Evolutionary conservation across 208 protist genomes (phyloP).

Genomic region (Borovskyia barvae): DNA sequence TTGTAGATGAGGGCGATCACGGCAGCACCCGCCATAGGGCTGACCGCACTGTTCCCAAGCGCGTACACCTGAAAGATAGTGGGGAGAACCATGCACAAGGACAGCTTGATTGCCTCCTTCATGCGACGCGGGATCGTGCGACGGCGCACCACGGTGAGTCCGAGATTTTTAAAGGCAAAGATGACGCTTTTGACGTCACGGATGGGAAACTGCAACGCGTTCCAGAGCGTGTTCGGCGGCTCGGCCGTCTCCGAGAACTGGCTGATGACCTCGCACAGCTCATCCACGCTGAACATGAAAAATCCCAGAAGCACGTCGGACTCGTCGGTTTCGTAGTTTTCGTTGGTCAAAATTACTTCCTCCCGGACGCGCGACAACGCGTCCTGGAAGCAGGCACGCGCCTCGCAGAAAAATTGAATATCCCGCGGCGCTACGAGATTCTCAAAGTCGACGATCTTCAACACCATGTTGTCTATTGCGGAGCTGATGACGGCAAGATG

Average conservation of each 20-base stretch:
- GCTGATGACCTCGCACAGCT: conserved; percentile 83
- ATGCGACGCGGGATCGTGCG: conserved; percentile 73
- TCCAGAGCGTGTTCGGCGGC: conserved; percentile 45
- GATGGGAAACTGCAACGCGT: conserved; percentile 47
- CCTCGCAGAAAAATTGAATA: conserved; percentile 74
- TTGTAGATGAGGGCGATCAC: conserved; percentile 91
- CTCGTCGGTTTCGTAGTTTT: conserved; percentile 89
- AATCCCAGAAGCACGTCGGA: conserved; percentile 87
- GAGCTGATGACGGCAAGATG: conserved; percentile 77
- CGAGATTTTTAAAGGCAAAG: conserved; percentile 55
- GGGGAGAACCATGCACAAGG: conserved; percentile 84
- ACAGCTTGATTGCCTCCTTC: conserved; percentile 91
- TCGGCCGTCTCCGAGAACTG: conserved; percentile 58
- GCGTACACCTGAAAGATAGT: conserved; percentile 88
- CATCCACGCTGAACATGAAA: conserved; percentile 91
- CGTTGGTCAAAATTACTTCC: conserved; percentile 88
- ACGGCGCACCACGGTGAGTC: conserved; percentile 37
- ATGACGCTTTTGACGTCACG: conserved; percentile 68
- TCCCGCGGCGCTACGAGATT: conserved; percentile 62
- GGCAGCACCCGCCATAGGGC: conserved; percentile 76
- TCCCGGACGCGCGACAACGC: conserved; percentile 78
- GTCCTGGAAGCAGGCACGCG: conserved; percentile 82
- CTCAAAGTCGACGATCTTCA: conserved; percentile 88
- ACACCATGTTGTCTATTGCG: conserved; percentile 88
- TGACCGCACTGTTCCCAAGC: conserved; percentile 66